A percentile compares a stretch with the other conserved stretches of the same genome.
Conservation (phyloP, 2,329 filamentous ascomycete species). For the Arachnopeziza araneosa region DNA sequence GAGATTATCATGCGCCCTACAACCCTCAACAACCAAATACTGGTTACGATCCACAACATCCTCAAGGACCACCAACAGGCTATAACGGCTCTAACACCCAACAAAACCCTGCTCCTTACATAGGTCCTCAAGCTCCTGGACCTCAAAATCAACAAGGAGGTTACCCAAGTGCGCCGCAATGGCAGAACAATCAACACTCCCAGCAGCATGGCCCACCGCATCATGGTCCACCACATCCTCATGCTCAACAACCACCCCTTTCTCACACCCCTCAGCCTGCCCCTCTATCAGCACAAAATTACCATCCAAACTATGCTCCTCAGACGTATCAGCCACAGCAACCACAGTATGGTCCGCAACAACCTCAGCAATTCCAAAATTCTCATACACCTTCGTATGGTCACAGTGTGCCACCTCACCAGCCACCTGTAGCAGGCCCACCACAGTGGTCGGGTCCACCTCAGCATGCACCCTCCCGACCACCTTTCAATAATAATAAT, state of each 20-base stretch:
- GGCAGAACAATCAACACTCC: constrained; percentile 24
- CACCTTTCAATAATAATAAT: constrained; percentile 36
- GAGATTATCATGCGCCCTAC: constrained; percentile 27
- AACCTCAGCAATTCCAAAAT: constrained; percentile 26
- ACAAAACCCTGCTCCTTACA: constrained; percentile 28
- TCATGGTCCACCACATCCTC: constrained; percentile 21
- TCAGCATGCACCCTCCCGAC: constrained; percentile 17
- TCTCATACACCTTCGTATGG: constrained; percentile 30
- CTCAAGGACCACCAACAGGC: constrained; percentile 22
- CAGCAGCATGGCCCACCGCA: constrained; percentile 22
- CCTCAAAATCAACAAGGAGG: constrained; percentile 21
- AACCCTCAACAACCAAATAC: constrained; percentile 13
- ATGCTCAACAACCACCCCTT: constrained; percentile 29
- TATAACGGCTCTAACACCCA: constrained; percentile 24
- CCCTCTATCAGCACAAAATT: constrained; percentile 48
- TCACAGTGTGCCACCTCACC: constrained; percentile 31
- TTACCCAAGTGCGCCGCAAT: constrained; percentile 19
- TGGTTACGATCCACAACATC: constrained; percentile 15
- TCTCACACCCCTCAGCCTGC: constrained; percentile 31
- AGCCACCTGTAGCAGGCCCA: constrained; percentile 32
- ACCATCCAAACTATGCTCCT: constrained; percentile 54
- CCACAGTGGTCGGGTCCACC: constrained; percentile 38
- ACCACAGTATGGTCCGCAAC: constrained; percentile 34
- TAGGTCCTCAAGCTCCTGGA: constrained; percentile 30
- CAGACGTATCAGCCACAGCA: constrained; percentile 43